A percentile compares a stretch with the other conserved stretches of the same genome.
phyloP scores from a whole-genome alignment of 805 yeast species.

The Scheffersomyces ergatensis region DNA sequence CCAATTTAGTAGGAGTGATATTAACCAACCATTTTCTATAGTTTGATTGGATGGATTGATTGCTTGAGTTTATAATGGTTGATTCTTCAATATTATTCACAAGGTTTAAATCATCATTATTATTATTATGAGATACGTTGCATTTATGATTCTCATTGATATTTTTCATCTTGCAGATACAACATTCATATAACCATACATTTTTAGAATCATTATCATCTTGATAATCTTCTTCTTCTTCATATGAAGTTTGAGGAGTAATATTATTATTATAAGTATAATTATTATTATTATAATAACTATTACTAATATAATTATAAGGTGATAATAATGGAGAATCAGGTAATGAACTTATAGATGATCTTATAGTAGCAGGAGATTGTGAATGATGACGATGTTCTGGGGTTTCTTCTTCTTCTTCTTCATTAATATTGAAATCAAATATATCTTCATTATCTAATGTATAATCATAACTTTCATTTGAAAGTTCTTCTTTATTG shows the following conservation, averaged over 20 bases:
- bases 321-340: conserved; percentile 1
- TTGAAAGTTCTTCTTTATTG: neutral
- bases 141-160: conserved; percentile 2
- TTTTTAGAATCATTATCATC: neutral
- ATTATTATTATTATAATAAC: no score
- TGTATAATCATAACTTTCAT: neutral
- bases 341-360: neutral
- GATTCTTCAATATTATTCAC: no score
- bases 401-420: conserved; percentile 6
- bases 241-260: neutral
- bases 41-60: conserved; percentile 16
- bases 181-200: conserved; percentile 12
- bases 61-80: conserved; percentile 5
- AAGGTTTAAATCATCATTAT: conserved; percentile 7
- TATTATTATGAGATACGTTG: neutral
- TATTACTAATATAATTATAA: no score
- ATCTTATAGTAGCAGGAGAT: no score
- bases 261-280: no score
- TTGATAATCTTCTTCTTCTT: conserved; percentile 1
- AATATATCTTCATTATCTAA: conserved; percentile 7
- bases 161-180: conserved; percentile 11
- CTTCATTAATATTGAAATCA: conserved; percentile 5
- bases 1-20: conserved; percentile 7
- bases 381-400: no score
- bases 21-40: conserved; percentile 25